Percentiles rank a stretch among this genome's conserved stretches.
Evolutionary conservation across 352 stramenopile species (phyloP).

Genomic region (Phytopythium chamaehyphon): DNA sequence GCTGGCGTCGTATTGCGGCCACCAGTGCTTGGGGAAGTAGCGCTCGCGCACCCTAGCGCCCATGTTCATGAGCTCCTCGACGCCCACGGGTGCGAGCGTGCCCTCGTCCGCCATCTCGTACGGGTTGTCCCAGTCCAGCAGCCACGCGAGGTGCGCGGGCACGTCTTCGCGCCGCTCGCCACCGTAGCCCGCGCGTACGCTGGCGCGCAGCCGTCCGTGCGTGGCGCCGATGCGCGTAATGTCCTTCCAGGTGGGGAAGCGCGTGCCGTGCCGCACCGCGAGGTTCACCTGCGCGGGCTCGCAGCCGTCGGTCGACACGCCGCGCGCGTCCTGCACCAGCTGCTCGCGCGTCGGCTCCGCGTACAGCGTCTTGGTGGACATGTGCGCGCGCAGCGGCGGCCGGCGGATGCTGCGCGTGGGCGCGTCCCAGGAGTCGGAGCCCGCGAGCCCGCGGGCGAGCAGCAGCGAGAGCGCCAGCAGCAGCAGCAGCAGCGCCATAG

Average conservation of each 20-base stretch:
- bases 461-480: constrained; percentile 8
- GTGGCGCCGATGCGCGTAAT: constrained; percentile 49
- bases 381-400: constrained; percentile 42
- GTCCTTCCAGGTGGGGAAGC: constrained; percentile 77
- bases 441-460: neutral
- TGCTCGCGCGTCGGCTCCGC: constrained; percentile 15
- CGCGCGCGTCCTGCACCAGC: constrained; percentile 2
- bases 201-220: constrained; percentile 31
- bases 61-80: constrained; percentile 56
- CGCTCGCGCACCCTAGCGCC: constrained; percentile 46
- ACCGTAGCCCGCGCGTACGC: neutral
- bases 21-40: constrained; percentile 20
- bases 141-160: constrained; percentile 14
- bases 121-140: constrained; percentile 44
- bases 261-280: constrained; percentile 73
- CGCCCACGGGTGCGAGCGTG: constrained; percentile 52
- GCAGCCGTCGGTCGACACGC: constrained; percentile 16
- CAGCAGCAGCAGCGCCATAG: constrained; percentile 10
- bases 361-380: constrained; percentile 84
- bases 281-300: constrained; percentile 67
- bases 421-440: neutral
- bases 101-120: constrained; percentile 36
- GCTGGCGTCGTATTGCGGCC: constrained; percentile 20
- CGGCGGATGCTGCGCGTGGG: constrained; percentile 10
- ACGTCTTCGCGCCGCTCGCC: neutral